These are phyloP conservation scores for Penicillium pancosmium DNA, from an alignment of 495 filamentous ascomycete species.

Conservation along the genomic window DNA sequence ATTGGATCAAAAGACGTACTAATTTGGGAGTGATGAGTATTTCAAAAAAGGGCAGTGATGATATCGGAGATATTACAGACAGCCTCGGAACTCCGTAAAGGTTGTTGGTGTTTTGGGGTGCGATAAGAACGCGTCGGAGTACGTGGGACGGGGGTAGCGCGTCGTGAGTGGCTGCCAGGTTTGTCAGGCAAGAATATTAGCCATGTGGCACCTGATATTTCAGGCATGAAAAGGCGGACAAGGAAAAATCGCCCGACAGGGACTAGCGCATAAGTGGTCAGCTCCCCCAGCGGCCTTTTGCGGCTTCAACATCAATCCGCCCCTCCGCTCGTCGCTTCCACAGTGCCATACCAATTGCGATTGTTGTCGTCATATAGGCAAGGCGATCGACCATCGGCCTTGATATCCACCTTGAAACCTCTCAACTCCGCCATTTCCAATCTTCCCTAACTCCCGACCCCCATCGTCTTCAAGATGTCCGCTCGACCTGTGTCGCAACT, in stretches of 20 bases:
- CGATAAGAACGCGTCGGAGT: slow-evolving; percentile 40
- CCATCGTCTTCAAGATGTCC: slow-evolving; percentile 42
- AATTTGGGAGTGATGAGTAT: slow-evolving; percentile 4
- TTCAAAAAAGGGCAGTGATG: background rate
- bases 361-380: slow-evolving; percentile 18
- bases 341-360: slow-evolving; percentile 30
- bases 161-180: slow-evolving; percentile 33
- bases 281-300: slow-evolving; percentile 46
- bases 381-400: slow-evolving; percentile 22
- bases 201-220: slow-evolving; percentile 15
- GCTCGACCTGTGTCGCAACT: slow-evolving; percentile 44
- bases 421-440: slow-evolving; percentile 12
- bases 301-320: slow-evolving; percentile 51
- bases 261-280: slow-evolving; percentile 42
- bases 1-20: background rate
- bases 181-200: slow-evolving; percentile 16
- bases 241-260: slow-evolving; percentile 30
- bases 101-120: background rate
- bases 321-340: slow-evolving; percentile 37
- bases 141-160: slow-evolving; percentile 21
- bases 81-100: background rate
- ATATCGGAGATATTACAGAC: background rate
- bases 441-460: slow-evolving; percentile 13
- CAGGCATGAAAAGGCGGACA: slow-evolving; percentile 32
- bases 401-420: slow-evolving; percentile 6